phyloP scores from a whole-genome alignment of 371 early-diverging fungal species.

The Mucor indicus region DNA sequence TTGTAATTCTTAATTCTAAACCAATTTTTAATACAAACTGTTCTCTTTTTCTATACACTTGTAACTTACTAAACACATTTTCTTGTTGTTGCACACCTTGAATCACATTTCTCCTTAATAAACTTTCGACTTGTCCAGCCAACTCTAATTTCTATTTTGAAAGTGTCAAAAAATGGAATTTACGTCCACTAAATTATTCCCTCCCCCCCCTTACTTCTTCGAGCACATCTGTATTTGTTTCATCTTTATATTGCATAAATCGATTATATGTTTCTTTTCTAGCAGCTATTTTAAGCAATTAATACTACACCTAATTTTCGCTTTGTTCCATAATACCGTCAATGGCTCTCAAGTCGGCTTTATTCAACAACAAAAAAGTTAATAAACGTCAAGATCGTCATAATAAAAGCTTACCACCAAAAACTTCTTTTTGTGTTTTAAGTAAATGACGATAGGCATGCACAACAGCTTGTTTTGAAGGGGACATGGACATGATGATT shows the following conservation, averaged over 20 bases:
- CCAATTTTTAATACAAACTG: not conserved
- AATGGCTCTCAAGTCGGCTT: conserved; percentile 36
- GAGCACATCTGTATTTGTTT: conserved; percentile 38
- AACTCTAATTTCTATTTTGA: conserved; percentile 42
- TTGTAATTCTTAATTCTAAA: conserved; percentile 41
- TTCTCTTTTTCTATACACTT: not conserved
- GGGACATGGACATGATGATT: conserved; percentile 6
- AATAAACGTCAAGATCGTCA: not conserved
- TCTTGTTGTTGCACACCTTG: conserved; percentile 35
- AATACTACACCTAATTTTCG: not conserved
- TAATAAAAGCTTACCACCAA: conserved; percentile 25
- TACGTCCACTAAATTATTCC: too few species aligned
- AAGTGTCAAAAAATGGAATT: too few species aligned
- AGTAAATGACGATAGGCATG: conserved; percentile 41
- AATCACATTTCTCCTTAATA: conserved; percentile 40
- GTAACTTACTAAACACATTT: conserved; percentile 28
- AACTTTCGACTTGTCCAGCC: conserved; percentile 34
- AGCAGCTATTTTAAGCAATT: conserved; percentile 25
- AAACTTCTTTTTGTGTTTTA: conserved; percentile 41
- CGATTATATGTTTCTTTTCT: conserved; percentile 38
- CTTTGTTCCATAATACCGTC: conserved; percentile 18
- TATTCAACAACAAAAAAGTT: not conserved
- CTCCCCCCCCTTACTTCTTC: conserved; percentile 32
- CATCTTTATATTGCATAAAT: conserved; percentile 45
- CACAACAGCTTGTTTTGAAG: conserved; percentile 39